A percentile compares a stretch with the other conserved stretches of the same genome.
These are phyloP conservation scores for Rhizophora mangle DNA, from an alignment of 345 rosid genomes.

Conservation along the genomic window DNA sequence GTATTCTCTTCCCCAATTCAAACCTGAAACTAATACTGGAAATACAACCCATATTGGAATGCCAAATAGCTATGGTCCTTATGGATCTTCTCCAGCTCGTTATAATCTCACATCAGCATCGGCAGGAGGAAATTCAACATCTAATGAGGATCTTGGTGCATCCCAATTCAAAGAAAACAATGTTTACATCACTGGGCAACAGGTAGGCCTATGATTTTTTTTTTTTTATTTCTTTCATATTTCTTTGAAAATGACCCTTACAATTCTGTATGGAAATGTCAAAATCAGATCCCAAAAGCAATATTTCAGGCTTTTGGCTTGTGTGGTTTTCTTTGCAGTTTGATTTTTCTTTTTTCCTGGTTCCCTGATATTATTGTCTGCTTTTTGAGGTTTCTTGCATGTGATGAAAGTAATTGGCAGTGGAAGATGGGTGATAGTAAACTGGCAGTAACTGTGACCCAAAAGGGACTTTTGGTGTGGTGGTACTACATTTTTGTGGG, in stretches of 20 bases:
- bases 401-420: too few relatives aligned
- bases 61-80: slow-evolving; percentile 74
- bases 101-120: slow-evolving; percentile 64
- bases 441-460: not conserved
- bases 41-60: slow-evolving; percentile 67
- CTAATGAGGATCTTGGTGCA: slow-evolving; percentile 69
- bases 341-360: too few relatives aligned
- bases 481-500: too few relatives aligned
- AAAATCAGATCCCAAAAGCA: too few relatives aligned
- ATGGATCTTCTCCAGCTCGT: slow-evolving; percentile 72
- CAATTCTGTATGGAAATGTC: not conserved
- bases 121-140: slow-evolving; percentile 60
- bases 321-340: too few relatives aligned
- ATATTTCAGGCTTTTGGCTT: too few relatives aligned
- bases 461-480: not conserved
- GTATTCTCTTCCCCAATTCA: slow-evolving; percentile 72
- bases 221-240: not conserved
- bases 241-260: not conserved
- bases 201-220: slow-evolving; percentile 40
- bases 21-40: slow-evolving; percentile 68
- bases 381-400: too few relatives aligned
- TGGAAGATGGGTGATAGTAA: too few relatives aligned
- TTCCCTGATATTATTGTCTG: too few relatives aligned
- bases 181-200: slow-evolving; percentile 66
- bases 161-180: slow-evolving; percentile 82